Evolutionary conservation across 2,329 filamentous ascomycete species (phyloP).

Genomic region (Sclerotinia minor): DNA sequence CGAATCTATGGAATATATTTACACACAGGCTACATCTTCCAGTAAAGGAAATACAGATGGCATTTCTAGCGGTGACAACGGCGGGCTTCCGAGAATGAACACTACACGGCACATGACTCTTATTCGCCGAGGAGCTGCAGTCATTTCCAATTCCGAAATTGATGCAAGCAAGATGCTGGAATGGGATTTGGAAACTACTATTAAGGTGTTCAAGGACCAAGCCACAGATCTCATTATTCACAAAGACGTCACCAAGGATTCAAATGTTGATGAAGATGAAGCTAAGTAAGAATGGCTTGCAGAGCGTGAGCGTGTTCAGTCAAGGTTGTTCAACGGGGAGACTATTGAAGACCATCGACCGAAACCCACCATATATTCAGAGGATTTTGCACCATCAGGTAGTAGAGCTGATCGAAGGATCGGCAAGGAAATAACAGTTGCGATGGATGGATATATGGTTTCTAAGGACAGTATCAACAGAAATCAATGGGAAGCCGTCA

Average conservation of each 20-base stretch:
- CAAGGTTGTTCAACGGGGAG: conserved; percentile 58
- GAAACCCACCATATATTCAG: conserved; percentile 42
- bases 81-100: conserved; percentile 53
- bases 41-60: conserved; percentile 39
- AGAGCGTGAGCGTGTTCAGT: conserved; percentile 57
- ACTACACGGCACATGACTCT: conserved; percentile 55
- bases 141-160: conserved; percentile 52
- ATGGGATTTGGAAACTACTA: conserved; percentile 56
- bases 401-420: conserved; percentile 48
- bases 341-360: conserved; percentile 44
- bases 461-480: conserved; percentile 57
- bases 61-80: conserved; percentile 37
- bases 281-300: conserved; percentile 58
- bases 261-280: conserved; percentile 44
- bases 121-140: conserved; percentile 55
- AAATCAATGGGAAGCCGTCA: conserved; percentile 57
- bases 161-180: conserved; percentile 56
- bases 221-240: conserved; percentile 46
- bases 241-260: conserved; percentile 39
- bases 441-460: conserved; percentile 56
- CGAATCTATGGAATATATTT: conserved; percentile 57
- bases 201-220: conserved; percentile 55
- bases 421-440: conserved; percentile 59
- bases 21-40: conserved; percentile 42
- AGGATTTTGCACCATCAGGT: conserved; percentile 43